These are phyloP conservation scores for Panicum virgatum DNA, from an alignment of 202 grass and related monocot genomes.

Conservation along the genomic window DNA sequence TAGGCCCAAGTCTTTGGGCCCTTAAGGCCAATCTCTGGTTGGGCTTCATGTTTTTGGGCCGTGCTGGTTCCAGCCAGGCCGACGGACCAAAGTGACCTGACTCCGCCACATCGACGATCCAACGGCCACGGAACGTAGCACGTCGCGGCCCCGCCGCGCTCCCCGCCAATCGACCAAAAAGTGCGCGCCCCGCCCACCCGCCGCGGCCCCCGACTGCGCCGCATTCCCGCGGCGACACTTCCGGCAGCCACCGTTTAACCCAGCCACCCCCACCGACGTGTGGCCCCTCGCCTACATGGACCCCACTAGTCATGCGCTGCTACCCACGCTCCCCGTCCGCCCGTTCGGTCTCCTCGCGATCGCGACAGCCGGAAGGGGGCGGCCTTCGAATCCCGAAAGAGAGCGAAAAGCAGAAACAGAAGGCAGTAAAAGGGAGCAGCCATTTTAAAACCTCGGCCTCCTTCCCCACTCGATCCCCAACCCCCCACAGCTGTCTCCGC, in stretches of 20 bases:
- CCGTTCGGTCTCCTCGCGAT: neutral
- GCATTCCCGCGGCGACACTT: constrained; percentile 2
- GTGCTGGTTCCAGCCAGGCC: too few species aligned
- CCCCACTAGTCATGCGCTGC: neutral
- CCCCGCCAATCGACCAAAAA: constrained; percentile 17
- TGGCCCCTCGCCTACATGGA: rapidly evolving
- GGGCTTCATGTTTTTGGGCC: neutral
- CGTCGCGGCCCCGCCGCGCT: neutral
- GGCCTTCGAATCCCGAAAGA: constrained; percentile 3
- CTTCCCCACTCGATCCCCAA: constrained; percentile 12
- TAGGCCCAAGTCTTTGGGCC: neutral
- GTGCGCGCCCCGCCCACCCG: neutral
- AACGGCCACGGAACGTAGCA: constrained; percentile 6
- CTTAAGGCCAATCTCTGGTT: neutral
- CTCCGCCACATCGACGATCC: neutral
- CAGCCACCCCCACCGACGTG: neutral
- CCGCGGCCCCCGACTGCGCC: neutral
- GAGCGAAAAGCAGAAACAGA: neutral
- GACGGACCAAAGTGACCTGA: neutral
- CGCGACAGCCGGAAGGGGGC: neutral
- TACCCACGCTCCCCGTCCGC: neutral
- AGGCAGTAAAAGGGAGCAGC: constrained; percentile 29
- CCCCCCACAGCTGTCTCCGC: neutral
- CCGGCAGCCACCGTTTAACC: neutral
- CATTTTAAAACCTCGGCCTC: constrained; percentile 53